Conservation (phyloP, 352 stramenopile genomes). For the Thraustochytrium striatum region DNA sequence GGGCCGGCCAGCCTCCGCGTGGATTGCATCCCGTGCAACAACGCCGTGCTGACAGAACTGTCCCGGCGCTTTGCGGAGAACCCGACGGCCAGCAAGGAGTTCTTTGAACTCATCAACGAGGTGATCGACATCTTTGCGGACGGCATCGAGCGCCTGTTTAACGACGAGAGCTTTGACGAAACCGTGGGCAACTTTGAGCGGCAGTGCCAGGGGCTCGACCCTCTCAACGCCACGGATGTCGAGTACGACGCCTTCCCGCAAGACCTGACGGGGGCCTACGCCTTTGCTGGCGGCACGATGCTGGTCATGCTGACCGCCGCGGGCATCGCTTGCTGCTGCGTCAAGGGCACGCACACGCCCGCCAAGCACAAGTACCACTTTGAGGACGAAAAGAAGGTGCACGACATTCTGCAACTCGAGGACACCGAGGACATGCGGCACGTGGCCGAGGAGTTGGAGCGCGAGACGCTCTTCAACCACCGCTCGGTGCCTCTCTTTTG, state of each 20-base stretch:
- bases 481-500: not conserved
- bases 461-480: not conserved
- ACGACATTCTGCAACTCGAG: not conserved
- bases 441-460: not conserved
- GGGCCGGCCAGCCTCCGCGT: not conserved
- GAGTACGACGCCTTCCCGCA: not conserved
- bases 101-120: constrained; percentile 8
- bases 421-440: not conserved
- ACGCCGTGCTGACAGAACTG: not conserved
- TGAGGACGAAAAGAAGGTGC: not conserved
- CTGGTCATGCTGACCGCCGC: not conserved
- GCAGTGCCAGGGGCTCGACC: not conserved
- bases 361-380: not conserved
- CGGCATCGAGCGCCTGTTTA: not conserved
- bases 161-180: not conserved
- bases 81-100: not conserved
- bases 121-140: not conserved
- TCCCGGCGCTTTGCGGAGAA: not conserved
- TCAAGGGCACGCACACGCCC: not conserved
- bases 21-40: constrained; percentile 3
- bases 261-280: not conserved
- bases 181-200: not conserved
- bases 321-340: not conserved
- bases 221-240: not conserved
- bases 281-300: not conserved